A percentile compares a stretch with the other conserved stretches of the same genome.
These are phyloP conservation scores for Mangifera indica DNA, from an alignment of 345 rosid species.

Conservation along the genomic window DNA sequence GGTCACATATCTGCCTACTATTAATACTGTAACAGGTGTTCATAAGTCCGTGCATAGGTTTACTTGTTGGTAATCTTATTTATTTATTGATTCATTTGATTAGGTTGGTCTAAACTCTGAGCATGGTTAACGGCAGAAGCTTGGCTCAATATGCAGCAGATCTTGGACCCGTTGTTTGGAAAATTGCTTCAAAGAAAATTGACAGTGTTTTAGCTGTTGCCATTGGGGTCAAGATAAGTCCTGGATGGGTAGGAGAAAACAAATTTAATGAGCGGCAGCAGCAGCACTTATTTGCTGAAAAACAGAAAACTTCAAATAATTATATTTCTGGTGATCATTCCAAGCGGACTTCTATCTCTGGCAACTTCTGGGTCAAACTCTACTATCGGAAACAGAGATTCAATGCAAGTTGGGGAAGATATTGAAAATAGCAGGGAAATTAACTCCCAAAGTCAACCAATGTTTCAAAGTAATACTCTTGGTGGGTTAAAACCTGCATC, in stretches of 20 bases:
- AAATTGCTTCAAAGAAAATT: slow-evolving; percentile 69
- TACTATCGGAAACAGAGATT: slow-evolving; percentile 33
- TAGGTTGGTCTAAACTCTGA: slow-evolving; percentile 83
- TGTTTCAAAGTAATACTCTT: slow-evolving; percentile 20
- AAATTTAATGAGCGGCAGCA: slow-evolving; percentile 35
- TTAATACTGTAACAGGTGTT: not conserved
- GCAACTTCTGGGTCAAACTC: slow-evolving; percentile 39
- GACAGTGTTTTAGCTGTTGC: slow-evolving; percentile 51
- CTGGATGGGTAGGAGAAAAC: slow-evolving; percentile 85
- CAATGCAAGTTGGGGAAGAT: slow-evolving; percentile 39
- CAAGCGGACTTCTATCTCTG: slow-evolving; percentile 44
- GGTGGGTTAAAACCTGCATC: slow-evolving; percentile 28
- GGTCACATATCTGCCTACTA: not conserved
- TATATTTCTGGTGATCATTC: slow-evolving; percentile 37
- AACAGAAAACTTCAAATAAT: slow-evolving; percentile 32
- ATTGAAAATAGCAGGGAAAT: slow-evolving; percentile 29
- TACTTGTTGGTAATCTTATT: slow-evolving; percentile 4
- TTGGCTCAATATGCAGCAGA: slow-evolving; percentile 78
- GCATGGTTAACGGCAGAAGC: slow-evolving; percentile 82
- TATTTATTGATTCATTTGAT: slow-evolving; percentile 21
- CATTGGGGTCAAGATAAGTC: slow-evolving; percentile 62
- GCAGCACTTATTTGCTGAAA: slow-evolving; percentile 27
- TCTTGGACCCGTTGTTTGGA: slow-evolving; percentile 85
- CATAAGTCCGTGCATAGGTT: not conserved
- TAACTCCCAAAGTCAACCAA: slow-evolving; percentile 38